Percentiles rank a stretch among this genome's conserved stretches.
These are phyloP conservation scores for Echites panduratus DNA, from an alignment of 257 asterid genomes.

Conservation along the genomic window DNA sequence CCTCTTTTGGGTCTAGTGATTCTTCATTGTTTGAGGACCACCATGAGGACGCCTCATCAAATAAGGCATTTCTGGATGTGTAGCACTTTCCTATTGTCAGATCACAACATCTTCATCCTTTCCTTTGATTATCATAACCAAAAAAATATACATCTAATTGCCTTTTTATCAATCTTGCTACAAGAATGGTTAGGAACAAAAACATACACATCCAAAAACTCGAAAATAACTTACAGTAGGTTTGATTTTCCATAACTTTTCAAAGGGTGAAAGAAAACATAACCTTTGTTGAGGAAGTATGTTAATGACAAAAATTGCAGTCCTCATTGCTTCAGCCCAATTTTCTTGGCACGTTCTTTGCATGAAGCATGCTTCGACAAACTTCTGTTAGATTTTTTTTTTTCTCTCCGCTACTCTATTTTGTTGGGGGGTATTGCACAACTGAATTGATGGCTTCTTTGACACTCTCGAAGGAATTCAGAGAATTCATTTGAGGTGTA, in stretches of 20 bases:
- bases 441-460: background rate
- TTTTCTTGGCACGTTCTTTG: background rate
- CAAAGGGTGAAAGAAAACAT: too few species aligned
- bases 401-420: background rate
- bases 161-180: constrained; percentile 3
- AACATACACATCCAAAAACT: background rate
- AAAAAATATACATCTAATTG: background rate
- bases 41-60: background rate
- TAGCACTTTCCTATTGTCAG: background rate
- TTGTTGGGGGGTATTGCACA: constrained; percentile 3
- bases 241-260: too few species aligned
- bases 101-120: background rate
- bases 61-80: background rate
- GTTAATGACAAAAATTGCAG: background rate
- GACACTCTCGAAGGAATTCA: too few species aligned
- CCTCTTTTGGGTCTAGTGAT: too few species aligned
- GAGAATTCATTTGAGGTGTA: background rate
- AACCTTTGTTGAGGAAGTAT: too few species aligned
- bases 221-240: too few species aligned
- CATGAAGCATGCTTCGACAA: background rate
- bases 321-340: constrained; percentile 6
- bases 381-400: background rate
- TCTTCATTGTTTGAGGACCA: background rate
- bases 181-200: background rate
- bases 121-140: background rate